phyloP scores from a whole-genome alignment of 2,329 filamentous ascomycete species.

The Fusarium scirpi region DNA sequence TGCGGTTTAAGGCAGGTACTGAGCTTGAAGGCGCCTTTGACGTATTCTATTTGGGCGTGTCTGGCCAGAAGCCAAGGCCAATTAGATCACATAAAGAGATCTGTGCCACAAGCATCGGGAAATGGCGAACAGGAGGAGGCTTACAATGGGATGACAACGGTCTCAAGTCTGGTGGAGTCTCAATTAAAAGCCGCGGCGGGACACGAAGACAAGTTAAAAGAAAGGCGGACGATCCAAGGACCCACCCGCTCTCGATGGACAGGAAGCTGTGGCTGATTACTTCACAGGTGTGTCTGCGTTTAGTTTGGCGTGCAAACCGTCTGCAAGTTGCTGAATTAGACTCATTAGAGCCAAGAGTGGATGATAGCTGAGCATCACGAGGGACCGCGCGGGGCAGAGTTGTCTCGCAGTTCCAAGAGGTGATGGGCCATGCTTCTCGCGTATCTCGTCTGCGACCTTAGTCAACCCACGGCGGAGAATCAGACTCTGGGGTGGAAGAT shows the following conservation, averaged over 20 bases:
- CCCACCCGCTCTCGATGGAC: constrained; percentile 10
- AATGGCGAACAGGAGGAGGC: constrained; percentile 27
- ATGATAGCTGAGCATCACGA: constrained; percentile 41
- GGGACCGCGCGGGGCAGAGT: constrained; percentile 37
- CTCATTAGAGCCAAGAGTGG: constrained; percentile 21
- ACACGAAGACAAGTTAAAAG: constrained; percentile 22
- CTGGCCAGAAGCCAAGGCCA: constrained; percentile 17
- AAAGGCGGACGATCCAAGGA: constrained; percentile 35
- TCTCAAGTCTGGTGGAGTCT: constrained; percentile 20
- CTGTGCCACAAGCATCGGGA: constrained; percentile 7
- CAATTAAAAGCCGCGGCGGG: constrained; percentile 32
- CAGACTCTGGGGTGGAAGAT: constrained; percentile 34
- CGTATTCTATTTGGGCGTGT: constrained; percentile 6
- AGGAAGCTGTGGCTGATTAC: constrained; percentile 41
- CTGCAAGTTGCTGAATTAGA: constrained; percentile 27
- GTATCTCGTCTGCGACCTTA: constrained; percentile 42
- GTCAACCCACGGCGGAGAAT: constrained; percentile 33
- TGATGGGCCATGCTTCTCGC: constrained; percentile 43
- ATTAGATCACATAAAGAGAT: constrained; percentile 15
- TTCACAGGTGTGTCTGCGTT: constrained; percentile 23
- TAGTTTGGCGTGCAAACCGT: constrained; percentile 9
- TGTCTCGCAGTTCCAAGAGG: constrained; percentile 25
- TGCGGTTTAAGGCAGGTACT: constrained; percentile 42
- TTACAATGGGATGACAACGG: constrained; percentile 28
- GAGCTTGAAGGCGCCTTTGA: constrained; percentile 14